Evolutionary conservation across 345 rosid genomes (phyloP).

Genomic region (Carallia brachiata): DNA sequence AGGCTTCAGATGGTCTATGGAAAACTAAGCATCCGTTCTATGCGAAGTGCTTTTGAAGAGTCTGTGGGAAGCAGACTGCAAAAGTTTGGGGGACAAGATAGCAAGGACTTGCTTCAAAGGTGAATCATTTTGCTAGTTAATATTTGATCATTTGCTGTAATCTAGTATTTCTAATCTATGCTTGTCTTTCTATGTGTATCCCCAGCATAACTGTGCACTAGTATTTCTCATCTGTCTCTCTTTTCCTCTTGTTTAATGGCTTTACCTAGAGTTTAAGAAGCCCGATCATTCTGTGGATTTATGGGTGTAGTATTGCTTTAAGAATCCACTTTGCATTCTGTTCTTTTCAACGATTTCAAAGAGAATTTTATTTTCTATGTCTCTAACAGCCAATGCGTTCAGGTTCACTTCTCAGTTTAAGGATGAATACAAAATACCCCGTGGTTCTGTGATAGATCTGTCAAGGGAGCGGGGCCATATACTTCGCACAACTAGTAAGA

Average conservation of each 20-base stretch:
- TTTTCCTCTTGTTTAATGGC: not conserved
- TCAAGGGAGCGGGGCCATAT: constrained; percentile 62
- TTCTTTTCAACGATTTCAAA: not conserved
- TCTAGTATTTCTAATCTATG: too few relatives aligned
- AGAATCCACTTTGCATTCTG: not conserved
- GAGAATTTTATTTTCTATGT: not conserved
- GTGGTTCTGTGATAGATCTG: constrained; percentile 66
- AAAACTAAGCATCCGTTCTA: constrained; percentile 65
- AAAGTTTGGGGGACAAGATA: constrained; percentile 61
- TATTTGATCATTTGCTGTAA: not conserved
- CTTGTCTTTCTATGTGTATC: not conserved
- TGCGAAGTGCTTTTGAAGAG: constrained; percentile 78
- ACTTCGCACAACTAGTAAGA: constrained; percentile 65
- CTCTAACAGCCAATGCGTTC: constrained; percentile 9
- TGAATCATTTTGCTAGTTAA: constrained; percentile 16
- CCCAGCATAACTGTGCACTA: not conserved
- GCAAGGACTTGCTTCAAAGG: constrained; percentile 77
- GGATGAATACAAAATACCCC: constrained; percentile 85
- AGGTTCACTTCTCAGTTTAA: constrained; percentile 86
- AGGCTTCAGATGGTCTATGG: constrained; percentile 77
- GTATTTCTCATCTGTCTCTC: not conserved
- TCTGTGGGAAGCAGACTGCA: constrained; percentile 77
- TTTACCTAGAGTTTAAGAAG: not conserved
- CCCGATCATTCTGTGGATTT: not conserved
- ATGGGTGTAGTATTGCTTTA: not conserved